Base-by-base conservation (phyloP, 148 eudicot species). In the Nepenthes mirabilis region DNA sequence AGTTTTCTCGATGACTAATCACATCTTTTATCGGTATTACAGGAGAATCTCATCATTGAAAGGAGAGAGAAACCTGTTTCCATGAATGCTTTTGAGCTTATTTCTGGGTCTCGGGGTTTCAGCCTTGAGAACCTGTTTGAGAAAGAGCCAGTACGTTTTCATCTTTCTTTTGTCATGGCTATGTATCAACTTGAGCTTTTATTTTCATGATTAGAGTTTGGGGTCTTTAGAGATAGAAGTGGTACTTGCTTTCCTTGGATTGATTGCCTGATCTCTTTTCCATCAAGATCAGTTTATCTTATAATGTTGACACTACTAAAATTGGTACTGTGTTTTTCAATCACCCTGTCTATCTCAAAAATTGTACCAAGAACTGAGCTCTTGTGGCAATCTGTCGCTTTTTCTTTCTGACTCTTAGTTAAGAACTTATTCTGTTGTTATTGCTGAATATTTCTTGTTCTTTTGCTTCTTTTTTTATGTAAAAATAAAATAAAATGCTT, bases 41-140 rank as follows among this genome's bases (percentile, higher is more conserved):
- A 85, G 85, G 83, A 84, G 64, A 75, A 82, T 79, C 84, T 91
- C 62, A 83, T 90, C 23, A 87, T 85, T 53, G 97, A 90, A 79
- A 77, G 75, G 69, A 80, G 83, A 74, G 95, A 87, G 80, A 87
- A 79, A 63, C 97, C 97, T 36, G 88, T 73, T 60, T 84, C 97
- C 51, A 84, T 91, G 95, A 91, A 87, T 61, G 97, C 97, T 36
- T 91, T 91, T 58, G 91, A 87, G 83, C 86, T 90, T 34, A 87
- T 90, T 56, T 84, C 97, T 47, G 76, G 87, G 64, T 87, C 95
- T 58, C 84, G 77, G 55, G 76, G 89, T 64, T 83, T 83, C 70
- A 89, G 75, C 61, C 89, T 90, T 51, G 95, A 87, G 8, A 79
- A 79, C 60, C 80, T 90, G 61, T 90, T 90, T 52, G 76, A 84